Base-by-base conservation (phyloP, 2,329 filamentous ascomycete species). In the Epichloe coenophiala region DNA sequence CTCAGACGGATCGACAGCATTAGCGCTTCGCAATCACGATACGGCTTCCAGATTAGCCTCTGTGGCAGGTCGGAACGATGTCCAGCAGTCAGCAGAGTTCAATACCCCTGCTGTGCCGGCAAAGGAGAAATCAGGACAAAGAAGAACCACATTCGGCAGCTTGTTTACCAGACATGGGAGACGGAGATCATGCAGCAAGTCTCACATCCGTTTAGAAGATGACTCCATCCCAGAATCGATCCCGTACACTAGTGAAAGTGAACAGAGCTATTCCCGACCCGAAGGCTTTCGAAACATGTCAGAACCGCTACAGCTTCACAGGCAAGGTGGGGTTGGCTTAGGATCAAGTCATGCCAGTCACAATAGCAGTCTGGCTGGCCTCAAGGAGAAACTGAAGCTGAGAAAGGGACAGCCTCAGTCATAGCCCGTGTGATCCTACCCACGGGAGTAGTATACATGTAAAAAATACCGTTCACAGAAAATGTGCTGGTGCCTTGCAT, bases 21-120 rank as follows among this genome's bases (percentile, higher is more conserved):
- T 50, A 12, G 48, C 48, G 21, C 48, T 50, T 39, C 48, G 37
- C 33, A 31, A 50, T 40, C 27, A 39, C 48, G 48, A 50, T 35
- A 50, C 48, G 35, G 42, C 48, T 7, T 45, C 48, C 12, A 50
- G 42, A n/a, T 15, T 40, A 5, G 42, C 48, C 17, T 45, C 48
- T 27, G 41, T 21, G 23, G 48, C 40, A 11, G 42, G 38, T 31
- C 31, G 23, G 33, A 21, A 36, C 12, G 23, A 38, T 41, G 2
- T n/a, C n/a, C 36, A 17, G 15, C 31, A 31, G 31, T 5, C 33
- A 8, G 33, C 11, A 37, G 31, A 19, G n/a, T 11, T 13, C 6
- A n/a, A 13, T 12, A 3, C 3, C 4, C 8, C 15, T 19, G 9
- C 33, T 13, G 40, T 3, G 7, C 21, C 12, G 17, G 48, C 35